Evolutionary conservation across 1,284 basidiomycete species (phyloP).

Genomic region (Chalciporus sp.): DNA sequence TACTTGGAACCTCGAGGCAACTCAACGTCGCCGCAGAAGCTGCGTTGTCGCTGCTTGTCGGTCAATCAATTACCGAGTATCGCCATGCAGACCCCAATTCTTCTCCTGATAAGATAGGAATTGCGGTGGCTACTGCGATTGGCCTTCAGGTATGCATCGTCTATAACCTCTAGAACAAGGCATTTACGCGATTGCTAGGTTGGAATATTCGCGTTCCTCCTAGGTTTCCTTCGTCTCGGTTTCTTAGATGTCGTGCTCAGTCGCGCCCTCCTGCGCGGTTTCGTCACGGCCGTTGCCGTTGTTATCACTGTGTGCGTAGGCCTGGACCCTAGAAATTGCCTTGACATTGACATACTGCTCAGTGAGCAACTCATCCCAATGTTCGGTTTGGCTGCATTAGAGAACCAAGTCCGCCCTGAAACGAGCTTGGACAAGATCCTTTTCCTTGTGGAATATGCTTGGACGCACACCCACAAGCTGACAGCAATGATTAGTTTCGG

Average conservation of each 20-base stretch:
- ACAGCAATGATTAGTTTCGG: constrained; percentile 78
- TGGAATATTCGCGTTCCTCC: constrained; percentile 83
- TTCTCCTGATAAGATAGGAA: constrained; percentile 53
- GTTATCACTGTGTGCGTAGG: constrained; percentile 69
- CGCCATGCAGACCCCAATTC: constrained; percentile 55
- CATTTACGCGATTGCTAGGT: constrained; percentile 46
- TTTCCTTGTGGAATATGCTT: constrained; percentile 73
- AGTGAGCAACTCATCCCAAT: constrained; percentile 83
- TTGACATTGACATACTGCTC: constrained; percentile 6
- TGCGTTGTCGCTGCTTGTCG: constrained; percentile 84
- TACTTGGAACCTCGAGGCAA: constrained; percentile 84
- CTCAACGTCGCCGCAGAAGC: constrained; percentile 91
- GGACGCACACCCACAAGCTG: constrained; percentile 56
- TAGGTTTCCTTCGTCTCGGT: constrained; percentile 88
- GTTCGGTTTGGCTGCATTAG: constrained; percentile 71
- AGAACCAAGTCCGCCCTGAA: constrained; percentile 55
- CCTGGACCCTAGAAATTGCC: background rate
- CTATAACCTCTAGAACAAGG: background rate
- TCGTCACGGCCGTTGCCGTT: constrained; percentile 79
- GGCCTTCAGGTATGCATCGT: constrained; percentile 72
- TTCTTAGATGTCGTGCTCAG: constrained; percentile 96
- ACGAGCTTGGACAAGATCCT: constrained; percentile 75
- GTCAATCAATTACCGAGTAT: constrained; percentile 79
- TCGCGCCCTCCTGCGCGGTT: constrained; percentile 84
- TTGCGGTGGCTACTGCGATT: constrained; percentile 75